Evolutionary conservation across 192 early-diverging fungal species (phyloP), one percentile per base, ranked within the genome.

Genomic region (Jimgerdemannia lactiflua): DNA sequence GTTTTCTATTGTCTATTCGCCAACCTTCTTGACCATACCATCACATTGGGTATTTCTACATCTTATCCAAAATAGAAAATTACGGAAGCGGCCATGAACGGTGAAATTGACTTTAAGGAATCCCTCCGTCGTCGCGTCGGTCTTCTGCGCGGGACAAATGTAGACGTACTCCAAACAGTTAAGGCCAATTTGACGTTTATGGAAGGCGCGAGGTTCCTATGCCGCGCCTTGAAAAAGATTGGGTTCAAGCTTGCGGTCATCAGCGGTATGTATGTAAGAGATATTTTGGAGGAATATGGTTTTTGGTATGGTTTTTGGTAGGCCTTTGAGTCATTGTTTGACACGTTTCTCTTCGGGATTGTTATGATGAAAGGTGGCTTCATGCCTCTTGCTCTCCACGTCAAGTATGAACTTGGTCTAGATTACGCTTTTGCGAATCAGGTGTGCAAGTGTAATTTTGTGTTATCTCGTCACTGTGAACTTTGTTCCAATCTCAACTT

Each of bases 361-460:
- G n/a, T 20, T 69, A 49, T 74, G n/a, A 42, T 20, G 20, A 18
- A 42, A 88, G 91, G 95, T 78, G 98, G 98, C 3, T 99, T 99
- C 76, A 89, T 96, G 79, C 98, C 98, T 4, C 81, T 99, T 68
- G 98, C 98, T 4, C 78, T 87, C 9, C 92, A 97, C 79, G 98
- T 99, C 40, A 97, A 98, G 83, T 81, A 86, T 20, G 91, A 95
- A 72, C 84, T 99, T 17, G 93, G 93, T 8, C 85, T 99, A 7
- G 98, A 99, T 81, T 99, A 98, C 77, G 97, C 98, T 0, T 98
- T 98, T 89, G 98, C 98, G 20, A 99, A 99, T 81, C 89, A 88
- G 79, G 88, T 93, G 78, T 73, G 39, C 40, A 19, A 41, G 42
- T 43, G 73, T 72, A 2, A 10, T 76, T 76, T 49, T 71, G 39